These are phyloP conservation scores for Hypoxylon cercidicola DNA, from an alignment of 495 filamentous ascomycete genomes.

Conservation along the genomic window DNA sequence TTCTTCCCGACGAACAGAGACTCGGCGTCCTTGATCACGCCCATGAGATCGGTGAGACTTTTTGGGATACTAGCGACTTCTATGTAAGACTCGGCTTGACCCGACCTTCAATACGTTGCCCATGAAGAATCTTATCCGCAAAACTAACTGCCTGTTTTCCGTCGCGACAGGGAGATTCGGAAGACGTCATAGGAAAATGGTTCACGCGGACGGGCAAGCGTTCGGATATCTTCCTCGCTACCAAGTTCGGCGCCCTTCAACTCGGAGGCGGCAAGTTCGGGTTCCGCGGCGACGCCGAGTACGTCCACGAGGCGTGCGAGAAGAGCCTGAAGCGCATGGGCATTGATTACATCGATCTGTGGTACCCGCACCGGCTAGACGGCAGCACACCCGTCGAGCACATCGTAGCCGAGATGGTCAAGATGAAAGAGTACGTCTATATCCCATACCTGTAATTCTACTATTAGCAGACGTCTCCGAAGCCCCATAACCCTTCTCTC, in stretches of 20 bases:
- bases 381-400: conserved; percentile 58
- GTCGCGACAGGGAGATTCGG: conserved; percentile 54
- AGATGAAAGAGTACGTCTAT: conserved; percentile 59
- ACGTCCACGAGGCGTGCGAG: conserved; percentile 57
- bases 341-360: conserved; percentile 61
- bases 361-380: conserved; percentile 46
- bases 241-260: conserved; percentile 61
- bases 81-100: conserved; percentile 30
- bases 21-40: conserved; percentile 62
- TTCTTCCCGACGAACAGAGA: conserved; percentile 55
- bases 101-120: background rate
- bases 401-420: conserved; percentile 57
- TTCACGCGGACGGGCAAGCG: conserved; percentile 63
- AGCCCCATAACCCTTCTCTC: conserved; percentile 12
- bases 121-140: conserved; percentile 1
- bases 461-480: too few relatives aligned
- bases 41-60: conserved; percentile 60
- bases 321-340: conserved; percentile 60
- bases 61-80: conserved; percentile 70
- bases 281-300: conserved; percentile 60
- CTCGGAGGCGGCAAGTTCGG: conserved; percentile 16
- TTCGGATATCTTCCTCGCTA: conserved; percentile 66
- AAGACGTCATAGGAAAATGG: conserved; percentile 68
- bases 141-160: conserved; percentile 18
- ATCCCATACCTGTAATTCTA: too few relatives aligned